Conservation (phyloP, 495 filamentous ascomycete species). For the Penicillium egyptiacum region DNA sequence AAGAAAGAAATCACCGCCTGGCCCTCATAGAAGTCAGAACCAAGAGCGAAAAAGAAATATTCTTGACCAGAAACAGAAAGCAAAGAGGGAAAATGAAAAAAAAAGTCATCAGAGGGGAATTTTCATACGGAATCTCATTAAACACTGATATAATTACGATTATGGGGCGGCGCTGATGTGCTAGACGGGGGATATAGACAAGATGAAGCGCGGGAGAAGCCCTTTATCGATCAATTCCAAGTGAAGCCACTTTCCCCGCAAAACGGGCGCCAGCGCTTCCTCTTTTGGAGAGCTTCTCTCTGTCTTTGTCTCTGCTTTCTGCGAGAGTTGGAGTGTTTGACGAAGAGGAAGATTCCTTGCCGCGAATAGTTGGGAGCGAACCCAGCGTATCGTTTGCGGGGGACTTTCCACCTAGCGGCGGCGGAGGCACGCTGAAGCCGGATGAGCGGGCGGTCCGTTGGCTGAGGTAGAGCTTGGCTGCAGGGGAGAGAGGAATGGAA, state of each 20-base stretch:
- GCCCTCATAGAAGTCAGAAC: not conserved
- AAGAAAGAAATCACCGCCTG: not conserved
- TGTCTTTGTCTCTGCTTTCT: slow-evolving; percentile 46
- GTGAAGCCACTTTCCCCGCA: slow-evolving; percentile 49
- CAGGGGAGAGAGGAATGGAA: slow-evolving; percentile 71
- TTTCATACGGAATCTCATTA: slow-evolving; percentile 30
- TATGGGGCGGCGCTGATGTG: slow-evolving; percentile 10
- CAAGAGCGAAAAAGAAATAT: not conserved
- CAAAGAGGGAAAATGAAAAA: slow-evolving; percentile 13
- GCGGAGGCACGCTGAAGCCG: slow-evolving; percentile 27
- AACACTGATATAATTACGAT: slow-evolving; percentile 26
- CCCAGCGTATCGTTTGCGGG: slow-evolving; percentile 41
- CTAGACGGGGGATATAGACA: slow-evolving; percentile 9
- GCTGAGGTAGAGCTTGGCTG: slow-evolving; percentile 80
- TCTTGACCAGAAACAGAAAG: not conserved
- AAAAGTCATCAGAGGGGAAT: slow-evolving; percentile 17
- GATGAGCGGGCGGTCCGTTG: slow-evolving; percentile 61
- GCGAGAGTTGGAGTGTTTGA: slow-evolving; percentile 32
- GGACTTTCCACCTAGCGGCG: slow-evolving; percentile 27
- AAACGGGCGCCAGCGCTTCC: slow-evolving; percentile 52
- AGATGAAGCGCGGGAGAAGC: not conserved
- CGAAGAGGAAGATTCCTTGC: slow-evolving; percentile 30
- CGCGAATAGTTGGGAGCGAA: slow-evolving; percentile 47
- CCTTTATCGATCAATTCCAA: slow-evolving; percentile 44
- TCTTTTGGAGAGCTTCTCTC: slow-evolving; percentile 53